phyloP scores from a whole-genome alignment of 306 rosid genomes.

The Phaseolus lunatus region DNA sequence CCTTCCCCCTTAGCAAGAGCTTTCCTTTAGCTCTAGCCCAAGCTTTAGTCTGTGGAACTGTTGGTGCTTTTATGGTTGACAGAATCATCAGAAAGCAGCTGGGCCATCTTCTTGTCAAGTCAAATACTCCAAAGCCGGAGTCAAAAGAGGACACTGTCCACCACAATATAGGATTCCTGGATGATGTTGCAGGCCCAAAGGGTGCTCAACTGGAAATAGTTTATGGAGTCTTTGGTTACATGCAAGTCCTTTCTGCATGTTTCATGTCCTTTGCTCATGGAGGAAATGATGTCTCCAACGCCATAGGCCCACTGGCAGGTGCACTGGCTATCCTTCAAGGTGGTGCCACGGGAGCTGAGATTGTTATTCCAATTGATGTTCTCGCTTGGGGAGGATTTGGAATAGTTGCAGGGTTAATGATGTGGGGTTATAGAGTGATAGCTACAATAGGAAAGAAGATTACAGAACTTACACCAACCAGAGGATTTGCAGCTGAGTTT shows the following conservation, averaged over 20 bases:
- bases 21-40: constrained; percentile 63
- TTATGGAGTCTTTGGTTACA: constrained; percentile 92
- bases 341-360: constrained; percentile 58
- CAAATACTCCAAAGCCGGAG: constrained; percentile 51
- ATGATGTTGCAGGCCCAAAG: constrained; percentile 87
- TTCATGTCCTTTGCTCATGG: constrained; percentile 99
- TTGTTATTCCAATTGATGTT: constrained; percentile 88
- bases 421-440: constrained; percentile 98
- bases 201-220: constrained; percentile 93
- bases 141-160: constrained; percentile 49
- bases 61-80: constrained; percentile 72
- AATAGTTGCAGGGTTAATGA: constrained; percentile 90
- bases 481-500: constrained; percentile 99
- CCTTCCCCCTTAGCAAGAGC: constrained; percentile 78
- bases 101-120: constrained; percentile 80
- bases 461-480: constrained; percentile 93
- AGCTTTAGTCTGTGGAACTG: constrained; percentile 77
- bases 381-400: constrained; percentile 99
- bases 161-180: constrained; percentile 73
- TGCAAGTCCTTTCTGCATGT: constrained; percentile 97
- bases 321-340: constrained; percentile 93
- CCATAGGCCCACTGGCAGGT: constrained; percentile 93
- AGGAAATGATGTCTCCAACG: constrained; percentile 97
- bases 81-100: constrained; percentile 80
- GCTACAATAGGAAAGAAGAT: constrained; percentile 96